Percentiles rank a stretch among this genome's conserved stretches.
phyloP scores from a whole-genome alignment of 1,284 basidiomycete genomes.

The Ceratobasidium sp. region DNA sequence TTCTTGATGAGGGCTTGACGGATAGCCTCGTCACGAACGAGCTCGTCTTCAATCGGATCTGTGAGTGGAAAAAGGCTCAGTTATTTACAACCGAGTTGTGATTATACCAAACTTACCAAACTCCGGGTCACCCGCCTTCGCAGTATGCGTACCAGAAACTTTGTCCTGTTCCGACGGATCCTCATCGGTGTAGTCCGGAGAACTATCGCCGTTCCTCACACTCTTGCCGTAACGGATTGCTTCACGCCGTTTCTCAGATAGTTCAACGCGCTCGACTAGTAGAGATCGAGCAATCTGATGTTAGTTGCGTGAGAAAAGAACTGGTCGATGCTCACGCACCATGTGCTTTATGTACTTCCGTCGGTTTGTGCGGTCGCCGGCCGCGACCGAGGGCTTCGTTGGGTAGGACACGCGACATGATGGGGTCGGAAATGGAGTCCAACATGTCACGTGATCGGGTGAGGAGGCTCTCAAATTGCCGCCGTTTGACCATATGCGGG shows the following conservation, averaged over 20 bases:
- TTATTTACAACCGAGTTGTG: neutral
- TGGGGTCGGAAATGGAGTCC: neutral
- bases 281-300: neutral
- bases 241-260: neutral
- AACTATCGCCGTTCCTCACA: neutral
- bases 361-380: neutral
- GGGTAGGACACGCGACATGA: neutral
- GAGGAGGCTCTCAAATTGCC: neutral
- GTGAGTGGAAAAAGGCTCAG: neutral
- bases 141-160: neutral
- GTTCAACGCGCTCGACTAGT: neutral
- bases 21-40: neutral
- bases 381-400: neutral
- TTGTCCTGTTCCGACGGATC: neutral
- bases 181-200: neutral
- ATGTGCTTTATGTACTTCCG: neutral
- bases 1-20: neutral
- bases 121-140: neutral
- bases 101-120: neutral
- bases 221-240: neutral
- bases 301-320: too few species aligned
- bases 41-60: neutral
- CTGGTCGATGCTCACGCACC: neutral
- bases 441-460: neutral
- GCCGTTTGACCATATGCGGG: neutral